Conservation (phyloP, 345 rosid genomes). For the Eucalyptus cloeziana region DNA sequence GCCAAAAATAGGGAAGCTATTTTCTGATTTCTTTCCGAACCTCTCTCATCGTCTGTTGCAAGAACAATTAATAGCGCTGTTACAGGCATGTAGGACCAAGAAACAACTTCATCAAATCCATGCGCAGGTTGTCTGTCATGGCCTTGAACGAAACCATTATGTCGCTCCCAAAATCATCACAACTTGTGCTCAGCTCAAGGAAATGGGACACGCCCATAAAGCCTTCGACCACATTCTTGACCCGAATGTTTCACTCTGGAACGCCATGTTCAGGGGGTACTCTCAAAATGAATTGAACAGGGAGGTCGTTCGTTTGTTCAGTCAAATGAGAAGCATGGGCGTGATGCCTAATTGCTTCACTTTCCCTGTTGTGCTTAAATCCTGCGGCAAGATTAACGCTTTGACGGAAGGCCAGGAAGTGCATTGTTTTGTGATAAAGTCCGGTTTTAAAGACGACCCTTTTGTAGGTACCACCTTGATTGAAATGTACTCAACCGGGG, state of each 20-base stretch:
- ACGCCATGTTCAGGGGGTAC: conserved; percentile 57
- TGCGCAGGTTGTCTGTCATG: conserved; percentile 24
- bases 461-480: conserved; percentile 56
- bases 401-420: conserved; percentile 48
- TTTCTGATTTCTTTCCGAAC: not conserved
- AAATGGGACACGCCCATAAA: conserved; percentile 29
- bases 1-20: not conserved
- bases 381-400: conserved; percentile 19
- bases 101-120: conserved; percentile 56
- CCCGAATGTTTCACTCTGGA: conserved; percentile 39
- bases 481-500: conserved; percentile 55
- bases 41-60: not conserved
- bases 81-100: conserved; percentile 46
- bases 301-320: conserved; percentile 32
- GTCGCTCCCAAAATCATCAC: conserved; percentile 35
- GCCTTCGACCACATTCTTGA: conserved; percentile 56
- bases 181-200: not conserved
- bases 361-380: conserved; percentile 54
- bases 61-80: conserved; percentile 37
- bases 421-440: conserved; percentile 50
- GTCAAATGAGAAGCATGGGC: conserved; percentile 32
- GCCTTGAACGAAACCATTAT: conserved; percentile 24
- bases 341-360: conserved; percentile 55
- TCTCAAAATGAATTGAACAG: conserved; percentile 8
- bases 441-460: conserved; percentile 39